phyloP scores from a whole-genome alignment of 106 monocot genomes.

The Dendrobium catenatum region DNA sequence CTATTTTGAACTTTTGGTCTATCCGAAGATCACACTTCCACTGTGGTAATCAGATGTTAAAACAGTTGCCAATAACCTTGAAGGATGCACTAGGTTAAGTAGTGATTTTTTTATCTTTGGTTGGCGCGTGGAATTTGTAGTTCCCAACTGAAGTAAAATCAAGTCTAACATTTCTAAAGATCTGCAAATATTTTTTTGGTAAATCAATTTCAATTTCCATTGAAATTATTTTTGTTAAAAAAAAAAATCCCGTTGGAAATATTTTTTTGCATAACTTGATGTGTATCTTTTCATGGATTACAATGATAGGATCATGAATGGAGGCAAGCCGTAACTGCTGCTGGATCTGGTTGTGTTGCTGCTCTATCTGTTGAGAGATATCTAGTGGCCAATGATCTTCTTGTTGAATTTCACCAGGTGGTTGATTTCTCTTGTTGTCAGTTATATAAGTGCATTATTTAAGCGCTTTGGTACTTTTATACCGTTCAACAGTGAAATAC shows the following conservation, averaged over 20 bases:
- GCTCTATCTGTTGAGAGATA: slow-evolving; percentile 99
- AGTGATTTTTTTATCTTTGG: slow-evolving; percentile 7
- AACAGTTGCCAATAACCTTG: background rate
- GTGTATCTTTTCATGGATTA: slow-evolving; percentile 1
- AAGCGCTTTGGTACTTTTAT: background rate
- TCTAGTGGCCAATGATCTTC: slow-evolving; percentile 72
- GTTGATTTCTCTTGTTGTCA: background rate
- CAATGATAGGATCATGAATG: slow-evolving; percentile 87
- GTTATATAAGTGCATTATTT: background rate
- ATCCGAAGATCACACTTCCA: background rate
- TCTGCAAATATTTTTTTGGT: background rate
- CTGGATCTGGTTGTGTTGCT: slow-evolving; percentile 97
- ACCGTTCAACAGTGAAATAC: background rate
- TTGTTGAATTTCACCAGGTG: slow-evolving; percentile 98
- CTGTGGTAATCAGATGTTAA: background rate
- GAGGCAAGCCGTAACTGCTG: slow-evolving; percentile 98
- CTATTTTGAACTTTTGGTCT: background rate
- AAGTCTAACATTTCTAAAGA: background rate
- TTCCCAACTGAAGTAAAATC: background rate
- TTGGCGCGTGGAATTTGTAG: background rate
- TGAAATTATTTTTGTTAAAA: background rate
- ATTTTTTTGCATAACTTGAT: background rate
- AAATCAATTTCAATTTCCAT: background rate
- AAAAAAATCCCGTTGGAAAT: no score
- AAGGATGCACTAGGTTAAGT: background rate